Base-by-base conservation (phyloP, 1,284 basidiomycete species). In the Ustilago trichophora region DNA sequence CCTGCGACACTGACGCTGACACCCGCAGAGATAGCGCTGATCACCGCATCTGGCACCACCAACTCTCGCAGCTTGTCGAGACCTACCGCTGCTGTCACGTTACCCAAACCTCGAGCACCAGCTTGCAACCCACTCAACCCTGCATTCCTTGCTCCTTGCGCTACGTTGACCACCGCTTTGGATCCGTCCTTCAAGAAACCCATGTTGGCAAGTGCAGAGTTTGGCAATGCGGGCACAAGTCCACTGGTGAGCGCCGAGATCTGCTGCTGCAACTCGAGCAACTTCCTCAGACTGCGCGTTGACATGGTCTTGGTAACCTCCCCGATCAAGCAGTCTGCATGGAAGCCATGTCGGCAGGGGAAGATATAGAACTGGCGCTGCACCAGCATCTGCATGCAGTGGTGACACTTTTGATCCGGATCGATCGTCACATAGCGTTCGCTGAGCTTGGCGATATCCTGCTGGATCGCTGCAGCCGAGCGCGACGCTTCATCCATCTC, bases 361-460 rank as follows among this genome's bases (percentile, higher is more conserved):
- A 99, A 99, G 41, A 96, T 91, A 83, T 98, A 99, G 82, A 98
- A 98, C 80, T 96, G 93, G 55, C 96, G 85, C 24, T 88, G 89
- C 43, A 96, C 83, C 48, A 98, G 85, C 32, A 88, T 84, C 59
- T 87, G 85, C 12, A 86, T 86, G 82, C 96, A 98, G 34, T 87
- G 85, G 21, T 89, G 89, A 78, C 96, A 99, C 70, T 88, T 87
- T 74, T 98, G 94, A 58, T 87, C 88, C 16, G 89, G 87, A 73
- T 96, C 92, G 56, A 99, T 88, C 0, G 92, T 93, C 43, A 98
- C 88, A 80, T 97, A 97, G n/a, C 96, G 89, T 68, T 89, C 90
- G 78, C 89, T 88, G 53, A 99, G 85, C 13, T 89, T 88, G 1
- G 86, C 86, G 50, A 98, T 95, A 77, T 98, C 95, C 54, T 89